Base-by-base conservation (phyloP, 768 basidiomycete genomes). In the Lentinula aciculospora region DNA sequence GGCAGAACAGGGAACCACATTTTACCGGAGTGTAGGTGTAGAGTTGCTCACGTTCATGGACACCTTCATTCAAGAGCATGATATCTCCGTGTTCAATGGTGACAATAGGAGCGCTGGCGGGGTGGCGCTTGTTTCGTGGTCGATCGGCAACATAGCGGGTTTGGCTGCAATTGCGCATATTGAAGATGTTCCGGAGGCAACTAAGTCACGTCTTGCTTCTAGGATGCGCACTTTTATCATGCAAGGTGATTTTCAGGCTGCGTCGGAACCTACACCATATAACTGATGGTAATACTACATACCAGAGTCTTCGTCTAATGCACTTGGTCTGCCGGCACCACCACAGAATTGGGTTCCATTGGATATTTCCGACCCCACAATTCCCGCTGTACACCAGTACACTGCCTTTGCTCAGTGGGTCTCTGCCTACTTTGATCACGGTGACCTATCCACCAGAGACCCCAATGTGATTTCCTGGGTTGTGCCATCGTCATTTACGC, bases 11-110 rank as follows among this genome's bases (percentile, higher is more conserved):
- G 54, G 65, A 13, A 57, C 57, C 2, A 54, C 58, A 19, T 61
- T 66, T 2, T 58, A 68, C 23, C 53, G 58, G 31, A 58, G 66
- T 29, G 67, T 71, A 37, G 72, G 73, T 1, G 59, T 57, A 12
- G 62, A 71, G 51, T 62, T 73, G 2, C 65, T 69, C 4, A 58
- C 68, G 21, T 67, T 70, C 53, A 25, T 71, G 13, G 62, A 67
- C 49, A 58, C 61, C 3, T 32, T 73, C 15, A 68, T 72, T 15
- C 31, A 60, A 19, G 21, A 62, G 34, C 58, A 62, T 12, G 39
- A 45, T 2, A 45, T 67, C 8, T 25, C 44, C n/a, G 21, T 27
- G 5, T 23, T 45, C 19, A 23, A 25, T 54, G 50, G 32, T 49
- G 55, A 58, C 69, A 13, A n/a, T 2, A 2, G 58, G 62, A 23